A percentile compares a stretch with the other conserved stretches of the same genome.
Conservation (phyloP, 2,329 filamentous ascomycete species). For the Colletotrichum viniferum region DNA sequence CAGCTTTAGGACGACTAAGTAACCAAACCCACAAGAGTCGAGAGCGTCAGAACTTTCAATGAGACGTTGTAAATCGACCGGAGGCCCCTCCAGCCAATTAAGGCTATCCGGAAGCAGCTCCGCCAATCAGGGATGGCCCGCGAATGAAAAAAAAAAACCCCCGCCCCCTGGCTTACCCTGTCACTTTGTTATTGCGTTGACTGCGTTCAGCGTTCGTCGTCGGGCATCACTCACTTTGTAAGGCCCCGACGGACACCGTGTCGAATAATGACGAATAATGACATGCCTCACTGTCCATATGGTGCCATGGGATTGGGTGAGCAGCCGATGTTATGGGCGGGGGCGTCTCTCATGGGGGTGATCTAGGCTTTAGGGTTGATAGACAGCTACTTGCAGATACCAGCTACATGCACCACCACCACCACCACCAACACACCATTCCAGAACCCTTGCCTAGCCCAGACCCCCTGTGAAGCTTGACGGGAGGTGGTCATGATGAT, state of each 20-base stretch:
- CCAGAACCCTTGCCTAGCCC: background rate
- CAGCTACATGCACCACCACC: background rate
- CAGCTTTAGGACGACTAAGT: background rate
- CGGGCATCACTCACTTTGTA: background rate
- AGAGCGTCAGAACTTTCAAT: background rate
- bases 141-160: background rate
- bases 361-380: background rate
- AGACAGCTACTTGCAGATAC: background rate
- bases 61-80: background rate
- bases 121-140: background rate
- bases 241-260: background rate
- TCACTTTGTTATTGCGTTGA: background rate
- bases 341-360: background rate
- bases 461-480: background rate
- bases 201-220: background rate
- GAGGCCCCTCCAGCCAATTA: background rate
- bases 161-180: background rate
- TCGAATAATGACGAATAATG: background rate
- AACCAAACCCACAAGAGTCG: background rate
- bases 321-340: background rate
- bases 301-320: background rate
- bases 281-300: background rate
- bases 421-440: background rate
- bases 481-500: background rate
- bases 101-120: background rate